These are phyloP conservation scores for Lichtheimia ornata DNA, from an alignment of 371 early-diverging fungal genomes.

Conservation along the genomic window DNA sequence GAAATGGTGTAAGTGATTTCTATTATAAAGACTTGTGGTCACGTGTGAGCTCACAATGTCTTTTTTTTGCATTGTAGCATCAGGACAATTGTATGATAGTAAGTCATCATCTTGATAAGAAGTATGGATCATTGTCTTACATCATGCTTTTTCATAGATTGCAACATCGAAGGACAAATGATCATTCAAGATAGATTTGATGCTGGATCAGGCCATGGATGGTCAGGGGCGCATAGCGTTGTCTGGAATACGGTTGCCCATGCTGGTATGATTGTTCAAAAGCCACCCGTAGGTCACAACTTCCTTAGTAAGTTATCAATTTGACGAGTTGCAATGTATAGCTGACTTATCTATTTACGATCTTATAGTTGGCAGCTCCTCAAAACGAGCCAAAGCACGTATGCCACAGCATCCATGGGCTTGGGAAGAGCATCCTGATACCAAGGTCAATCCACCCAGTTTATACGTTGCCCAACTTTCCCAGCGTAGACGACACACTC, in stretches of 20 bases:
- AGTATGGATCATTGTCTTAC: background rate
- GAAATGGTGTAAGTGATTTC: constrained; percentile 47
- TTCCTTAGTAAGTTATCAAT: constrained; percentile 38
- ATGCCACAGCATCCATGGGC: constrained; percentile 35
- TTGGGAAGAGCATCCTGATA: constrained; percentile 44
- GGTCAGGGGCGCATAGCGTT: constrained; percentile 50
- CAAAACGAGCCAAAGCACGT: constrained; percentile 34
- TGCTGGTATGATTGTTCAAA: constrained; percentile 46
- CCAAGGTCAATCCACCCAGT: constrained; percentile 44
- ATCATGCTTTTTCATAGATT: constrained; percentile 14
- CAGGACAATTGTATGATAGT: constrained; percentile 41
- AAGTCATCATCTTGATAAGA: constrained; percentile 8
- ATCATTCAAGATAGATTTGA: constrained; percentile 40
- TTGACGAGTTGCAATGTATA: background rate
- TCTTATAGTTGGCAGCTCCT: constrained; percentile 29
- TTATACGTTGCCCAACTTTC: constrained; percentile 43
- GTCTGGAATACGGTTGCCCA: constrained; percentile 54
- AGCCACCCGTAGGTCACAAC: constrained; percentile 42
- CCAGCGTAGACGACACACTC: constrained; percentile 19
- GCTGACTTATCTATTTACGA: background rate
- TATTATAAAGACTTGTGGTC: background rate
- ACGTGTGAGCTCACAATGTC: background rate
- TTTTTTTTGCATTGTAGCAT: constrained; percentile 13
- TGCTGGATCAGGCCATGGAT: constrained; percentile 51
- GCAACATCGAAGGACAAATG: constrained; percentile 35